Conservation (phyloP, 768 basidiomycete species). For the Naganishia vaughanmartiniae region DNA sequence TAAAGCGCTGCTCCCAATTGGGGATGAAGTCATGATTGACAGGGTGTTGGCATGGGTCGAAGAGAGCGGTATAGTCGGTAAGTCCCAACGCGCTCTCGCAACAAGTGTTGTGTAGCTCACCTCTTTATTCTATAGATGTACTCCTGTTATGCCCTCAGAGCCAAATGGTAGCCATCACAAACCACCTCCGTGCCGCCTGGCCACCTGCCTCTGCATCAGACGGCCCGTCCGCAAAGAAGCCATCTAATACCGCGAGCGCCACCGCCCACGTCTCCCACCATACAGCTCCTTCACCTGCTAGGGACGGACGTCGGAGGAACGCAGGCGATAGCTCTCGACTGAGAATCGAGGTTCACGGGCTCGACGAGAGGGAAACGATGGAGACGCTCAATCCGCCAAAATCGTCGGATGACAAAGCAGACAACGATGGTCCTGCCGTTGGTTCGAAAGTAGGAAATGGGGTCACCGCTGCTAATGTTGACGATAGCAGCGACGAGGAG, state of each 20-base stretch:
- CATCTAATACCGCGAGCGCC: neutral
- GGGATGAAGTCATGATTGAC: conserved; percentile 81
- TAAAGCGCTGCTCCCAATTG: conserved; percentile 82
- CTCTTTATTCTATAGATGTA: conserved; percentile 61
- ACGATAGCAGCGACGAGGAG: conserved; percentile 45
- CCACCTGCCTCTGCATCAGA: conserved; percentile 55
- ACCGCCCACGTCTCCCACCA: conserved; percentile 48
- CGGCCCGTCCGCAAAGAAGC: conserved; percentile 5
- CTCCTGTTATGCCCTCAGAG: conserved; percentile 77
- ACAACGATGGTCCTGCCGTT: neutral
- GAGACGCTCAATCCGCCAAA: neutral
- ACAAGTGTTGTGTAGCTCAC: neutral
- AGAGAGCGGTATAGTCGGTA: conserved; percentile 78
- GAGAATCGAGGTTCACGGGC: conserved; percentile 28
- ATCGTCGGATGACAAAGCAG: neutral
- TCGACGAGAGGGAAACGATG: conserved; percentile 25
- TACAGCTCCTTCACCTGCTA: conserved; percentile 53
- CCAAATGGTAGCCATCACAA: conserved; percentile 56
- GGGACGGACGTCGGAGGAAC: neutral
- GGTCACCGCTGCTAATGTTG: conserved; percentile 66
- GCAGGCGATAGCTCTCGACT: conserved; percentile 9
- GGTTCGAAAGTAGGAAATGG: conserved; percentile 56
- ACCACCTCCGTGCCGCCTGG: conserved; percentile 73
- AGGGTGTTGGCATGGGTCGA: conserved; percentile 82
- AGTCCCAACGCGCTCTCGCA: conserved; percentile 27